Conservation (phyloP, 2,329 filamentous ascomycete species). For the Nothopassalora personata region DNA sequence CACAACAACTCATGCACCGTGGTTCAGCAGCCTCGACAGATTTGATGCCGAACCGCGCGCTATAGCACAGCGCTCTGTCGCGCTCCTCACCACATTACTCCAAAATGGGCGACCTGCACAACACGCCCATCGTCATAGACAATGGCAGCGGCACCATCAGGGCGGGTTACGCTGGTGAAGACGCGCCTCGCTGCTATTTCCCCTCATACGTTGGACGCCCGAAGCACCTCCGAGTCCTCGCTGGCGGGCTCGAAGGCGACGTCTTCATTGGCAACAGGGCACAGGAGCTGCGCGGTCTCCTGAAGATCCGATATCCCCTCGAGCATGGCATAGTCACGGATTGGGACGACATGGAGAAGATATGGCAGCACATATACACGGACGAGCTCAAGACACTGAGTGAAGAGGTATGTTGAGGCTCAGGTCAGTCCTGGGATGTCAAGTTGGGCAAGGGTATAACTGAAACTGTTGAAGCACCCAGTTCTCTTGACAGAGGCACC, state of each 20-base stretch:
- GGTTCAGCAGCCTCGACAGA: conserved; percentile 33
- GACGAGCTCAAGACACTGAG: conserved; percentile 94
- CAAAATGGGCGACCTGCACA: conserved; percentile 72
- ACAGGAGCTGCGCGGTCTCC: conserved; percentile 79
- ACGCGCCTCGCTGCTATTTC: conserved; percentile 93
- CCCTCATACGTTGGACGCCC: conserved; percentile 94
- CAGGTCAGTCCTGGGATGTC: conserved; percentile 15
- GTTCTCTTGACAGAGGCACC: conserved; percentile 94
- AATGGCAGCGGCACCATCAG: conserved; percentile 97
- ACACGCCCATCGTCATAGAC: conserved; percentile 97
- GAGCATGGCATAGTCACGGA: conserved; percentile 98
- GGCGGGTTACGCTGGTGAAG: conserved; percentile 93
- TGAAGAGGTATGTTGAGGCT: conserved; percentile 65
- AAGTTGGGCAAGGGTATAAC: neutral
- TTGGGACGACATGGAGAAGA: conserved; percentile 99
- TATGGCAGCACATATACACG: conserved; percentile 97
- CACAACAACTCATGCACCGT: neutral
- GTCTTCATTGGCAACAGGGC: conserved; percentile 94
- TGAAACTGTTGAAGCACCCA: conserved; percentile 60
- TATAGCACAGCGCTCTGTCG: conserved; percentile 18
- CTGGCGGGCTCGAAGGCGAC: conserved; percentile 93
- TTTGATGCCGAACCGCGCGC: conserved; percentile 17
- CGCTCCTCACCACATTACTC: conserved; percentile 8
- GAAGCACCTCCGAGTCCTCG: conserved; percentile 89
- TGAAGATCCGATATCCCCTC: conserved; percentile 93